Evolutionary conservation across 306 rosid species (phyloP), one percentile per base, ranked within the genome.

Genomic region (Lagenaria siceraria): DNA sequence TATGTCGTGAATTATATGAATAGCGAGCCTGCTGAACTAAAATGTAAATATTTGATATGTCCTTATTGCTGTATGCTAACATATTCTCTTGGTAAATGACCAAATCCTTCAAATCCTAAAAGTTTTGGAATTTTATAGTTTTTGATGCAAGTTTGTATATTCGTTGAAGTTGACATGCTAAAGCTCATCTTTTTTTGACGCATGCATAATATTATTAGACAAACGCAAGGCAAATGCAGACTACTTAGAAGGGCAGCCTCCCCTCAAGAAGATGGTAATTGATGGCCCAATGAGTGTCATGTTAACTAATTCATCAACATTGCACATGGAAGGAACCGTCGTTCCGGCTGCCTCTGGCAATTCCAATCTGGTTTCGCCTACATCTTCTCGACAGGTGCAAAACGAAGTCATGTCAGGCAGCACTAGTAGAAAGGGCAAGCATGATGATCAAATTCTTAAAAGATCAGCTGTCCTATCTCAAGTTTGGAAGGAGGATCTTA

Each of bases 401-500:
- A 86, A 77, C 6, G 96, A 87, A 68, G 78, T 40, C 29, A 42
- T 42, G 13, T 21, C 81, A 2, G 89, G 87, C 52, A 81, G 87
- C 60, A 46, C 76, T 17, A 72, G 58, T 49, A 48, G 74, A 88
- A 87, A 74, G 83, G 77, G 35, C 46, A 29, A 51, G 77, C 77
- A 17, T 10, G 87, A 82, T 54, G 88, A 88, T 71, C 88, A 82
- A 64, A 66, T 49, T 59, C 80, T 69, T 27, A 87, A 87, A 83
- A 76, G 76, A 18, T 89, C 92, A 46, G 29, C 88, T 66, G 79
- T 85, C 79, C 91, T 88, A 81, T 86, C 93, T 78, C 97, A 88
- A 80, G 92, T 93, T 24, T 92, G 99, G 99, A 95, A 92, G 84
- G 97, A 95, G 78, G 90, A 95, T 79, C 82, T 83, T 19, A 91